Evolutionary conservation across 2,329 filamentous ascomycete species (phyloP).

Genomic region (Escovopsis weberi): DNA sequence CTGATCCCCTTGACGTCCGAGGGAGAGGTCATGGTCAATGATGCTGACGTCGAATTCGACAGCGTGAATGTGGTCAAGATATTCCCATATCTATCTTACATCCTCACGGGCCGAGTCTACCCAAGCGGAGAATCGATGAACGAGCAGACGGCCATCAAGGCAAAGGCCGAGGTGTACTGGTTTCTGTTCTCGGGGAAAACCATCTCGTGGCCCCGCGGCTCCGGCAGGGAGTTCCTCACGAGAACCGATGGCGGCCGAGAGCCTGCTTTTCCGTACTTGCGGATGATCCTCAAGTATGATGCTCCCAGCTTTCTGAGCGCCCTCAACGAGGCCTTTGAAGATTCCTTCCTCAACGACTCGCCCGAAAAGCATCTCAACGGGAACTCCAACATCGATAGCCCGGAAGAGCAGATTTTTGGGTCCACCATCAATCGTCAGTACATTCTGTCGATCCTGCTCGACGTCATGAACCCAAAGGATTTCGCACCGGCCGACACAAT

Average conservation of each 20-base stretch:
- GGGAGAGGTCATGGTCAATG: conserved; percentile 36
- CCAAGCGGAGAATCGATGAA: conserved; percentile 66
- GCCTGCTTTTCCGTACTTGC: conserved; percentile 72
- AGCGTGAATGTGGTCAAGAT: conserved; percentile 71
- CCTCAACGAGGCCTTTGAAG: conserved; percentile 94
- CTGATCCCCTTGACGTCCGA: conserved; percentile 43
- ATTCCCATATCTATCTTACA: conserved; percentile 88
- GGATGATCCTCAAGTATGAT: conserved; percentile 75
- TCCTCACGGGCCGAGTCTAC: conserved; percentile 79
- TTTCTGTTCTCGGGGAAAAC: conserved; percentile 82
- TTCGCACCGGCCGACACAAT: conserved; percentile 75
- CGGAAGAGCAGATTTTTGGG: conserved; percentile 52
- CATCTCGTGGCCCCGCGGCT: conserved; percentile 58
- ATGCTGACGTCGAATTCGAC: conserved; percentile 45
- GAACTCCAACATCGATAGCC: conserved; percentile 32
- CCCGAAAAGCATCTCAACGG: conserved; percentile 47
- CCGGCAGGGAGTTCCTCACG: conserved; percentile 43
- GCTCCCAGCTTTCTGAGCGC: conserved; percentile 86
- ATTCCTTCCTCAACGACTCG: conserved; percentile 77
- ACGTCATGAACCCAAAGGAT: conserved; percentile 68
- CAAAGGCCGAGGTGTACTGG: conserved; percentile 82
- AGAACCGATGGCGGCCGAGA: conserved; percentile 41
- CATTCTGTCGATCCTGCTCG: conserved; percentile 75
- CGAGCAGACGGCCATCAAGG: conserved; percentile 56
- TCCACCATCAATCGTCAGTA: conserved; percentile 80